Percentiles rank a stretch among this genome's conserved stretches.
Conservation (phyloP, 2,329 filamentous ascomycete genomes). For the Phialemoniopsis sp. region DNA sequence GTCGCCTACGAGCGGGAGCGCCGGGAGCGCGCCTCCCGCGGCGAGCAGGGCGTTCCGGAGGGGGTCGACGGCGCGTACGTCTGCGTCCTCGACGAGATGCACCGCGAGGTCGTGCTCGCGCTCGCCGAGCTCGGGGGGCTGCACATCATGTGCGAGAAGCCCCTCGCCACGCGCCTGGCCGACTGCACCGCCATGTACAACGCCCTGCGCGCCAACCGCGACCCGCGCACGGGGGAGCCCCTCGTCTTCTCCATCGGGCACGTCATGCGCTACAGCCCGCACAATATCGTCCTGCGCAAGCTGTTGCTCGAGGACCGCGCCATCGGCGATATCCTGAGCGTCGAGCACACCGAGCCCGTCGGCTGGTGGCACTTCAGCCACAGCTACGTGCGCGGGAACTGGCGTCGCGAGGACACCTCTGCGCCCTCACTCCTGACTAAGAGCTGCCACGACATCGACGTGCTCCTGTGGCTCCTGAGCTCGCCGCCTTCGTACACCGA, state of each 20-base stretch:
- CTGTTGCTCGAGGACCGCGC: slow-evolving; percentile 70
- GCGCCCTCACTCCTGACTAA: slow-evolving; percentile 87
- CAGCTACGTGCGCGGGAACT: slow-evolving; percentile 89
- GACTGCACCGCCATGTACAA: slow-evolving; percentile 76
- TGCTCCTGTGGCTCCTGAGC: slow-evolving; percentile 86
- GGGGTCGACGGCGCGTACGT: slow-evolving; percentile 61
- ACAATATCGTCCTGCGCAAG: slow-evolving; percentile 80
- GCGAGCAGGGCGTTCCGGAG: slow-evolving; percentile 37
- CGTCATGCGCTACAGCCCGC: slow-evolving; percentile 87
- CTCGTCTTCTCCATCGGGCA: slow-evolving; percentile 87
- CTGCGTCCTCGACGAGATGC: slow-evolving; percentile 81
- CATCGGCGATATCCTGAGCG: slow-evolving; percentile 79
- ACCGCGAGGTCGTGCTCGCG: slow-evolving; percentile 74
- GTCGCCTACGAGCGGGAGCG: slow-evolving; percentile 65
- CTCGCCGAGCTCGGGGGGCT: slow-evolving; percentile 63
- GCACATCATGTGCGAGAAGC: slow-evolving; percentile 95
- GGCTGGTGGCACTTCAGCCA: slow-evolving; percentile 96
- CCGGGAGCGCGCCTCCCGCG: slow-evolving; percentile 46
- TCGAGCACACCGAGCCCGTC: slow-evolving; percentile 91
- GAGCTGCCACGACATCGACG: slow-evolving; percentile 93
- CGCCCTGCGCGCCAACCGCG: slow-evolving; percentile 37
- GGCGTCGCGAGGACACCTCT: slow-evolving; percentile 75
- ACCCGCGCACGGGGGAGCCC: slow-evolving; percentile 11
- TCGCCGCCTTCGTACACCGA: slow-evolving; percentile 53
- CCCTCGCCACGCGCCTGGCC: slow-evolving; percentile 71